Evolutionary conservation across 139 green algal species (phyloP).

Genomic region (Coccomyxa sp.): DNA sequence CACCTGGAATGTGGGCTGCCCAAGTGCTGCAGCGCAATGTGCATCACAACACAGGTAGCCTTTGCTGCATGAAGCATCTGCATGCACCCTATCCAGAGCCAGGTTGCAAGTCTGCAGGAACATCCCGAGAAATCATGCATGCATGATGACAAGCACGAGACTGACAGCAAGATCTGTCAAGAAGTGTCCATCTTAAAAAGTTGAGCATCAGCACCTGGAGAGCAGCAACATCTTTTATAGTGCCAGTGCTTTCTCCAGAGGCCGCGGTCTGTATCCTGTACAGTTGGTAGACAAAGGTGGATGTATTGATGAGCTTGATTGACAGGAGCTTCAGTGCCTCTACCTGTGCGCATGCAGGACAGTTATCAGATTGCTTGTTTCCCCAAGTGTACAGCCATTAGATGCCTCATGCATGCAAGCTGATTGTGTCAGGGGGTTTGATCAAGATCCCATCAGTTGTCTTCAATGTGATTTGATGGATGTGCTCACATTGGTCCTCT

Average conservation of each 20-base stretch:
- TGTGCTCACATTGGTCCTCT: constrained; percentile 7
- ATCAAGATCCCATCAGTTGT: too few species aligned
- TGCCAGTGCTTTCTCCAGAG: not conserved
- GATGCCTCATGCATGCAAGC: too few species aligned
- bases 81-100: not conserved
- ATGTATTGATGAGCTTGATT: constrained; percentile 34
- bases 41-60: constrained; percentile 18
- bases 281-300: constrained; percentile 24
- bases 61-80: constrained; percentile 14
- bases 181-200: not conserved
- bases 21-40: not conserved
- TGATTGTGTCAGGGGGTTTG: too few species aligned
- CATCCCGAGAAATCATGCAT: not conserved
- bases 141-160: not conserved
- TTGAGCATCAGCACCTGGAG: not conserved
- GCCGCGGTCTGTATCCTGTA: constrained; percentile 20
- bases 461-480: not conserved
- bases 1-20: not conserved
- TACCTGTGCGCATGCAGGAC: constrained; percentile 15
- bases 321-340: constrained; percentile 32
- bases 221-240: not conserved
- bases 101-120: constrained; percentile 14
- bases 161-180: not conserved
- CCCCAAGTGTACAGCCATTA: too few species aligned
- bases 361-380: too few species aligned